Evolutionary conservation across 768 basidiomycete species (phyloP).

Genomic region (Leucosporidium creatinivorum): DNA sequence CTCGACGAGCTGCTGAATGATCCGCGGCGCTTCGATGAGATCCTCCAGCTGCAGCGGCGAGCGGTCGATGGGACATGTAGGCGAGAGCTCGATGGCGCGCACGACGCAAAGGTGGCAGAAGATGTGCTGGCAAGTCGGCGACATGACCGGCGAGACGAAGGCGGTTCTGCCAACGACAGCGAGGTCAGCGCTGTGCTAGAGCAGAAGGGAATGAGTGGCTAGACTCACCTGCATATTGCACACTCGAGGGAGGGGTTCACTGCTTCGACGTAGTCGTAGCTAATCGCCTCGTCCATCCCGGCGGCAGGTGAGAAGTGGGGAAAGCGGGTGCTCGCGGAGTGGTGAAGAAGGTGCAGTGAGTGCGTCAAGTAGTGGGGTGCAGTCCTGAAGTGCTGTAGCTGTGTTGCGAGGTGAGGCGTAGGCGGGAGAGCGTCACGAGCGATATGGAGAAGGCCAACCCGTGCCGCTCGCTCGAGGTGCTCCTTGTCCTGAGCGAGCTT

Average conservation of each 20-base stretch:
- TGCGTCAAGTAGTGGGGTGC: no score
- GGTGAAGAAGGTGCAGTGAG: no score
- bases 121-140: conserved; percentile 11
- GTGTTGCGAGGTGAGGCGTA: no score
- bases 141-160: conserved; percentile 13
- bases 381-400: no score
- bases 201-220: neutral
- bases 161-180: neutral
- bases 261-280: neutral
- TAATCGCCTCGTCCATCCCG: no score
- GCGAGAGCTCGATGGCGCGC: conserved; percentile 7
- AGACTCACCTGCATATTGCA: conserved; percentile 19
- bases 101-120: conserved; percentile 16
- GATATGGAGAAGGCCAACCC: no score
- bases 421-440: no score
- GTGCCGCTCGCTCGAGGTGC: no score
- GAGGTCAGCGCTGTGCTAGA: neutral
- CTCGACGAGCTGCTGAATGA: conserved; percentile 11
- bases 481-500: no score
- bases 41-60: neutral
- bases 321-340: no score
- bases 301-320: no score
- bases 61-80: conserved; percentile 21
- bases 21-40: conserved; percentile 2
- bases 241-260: conserved; percentile 15